Conservation (phyloP, 129 eudicot species). For the Helianthus annuus region DNA sequence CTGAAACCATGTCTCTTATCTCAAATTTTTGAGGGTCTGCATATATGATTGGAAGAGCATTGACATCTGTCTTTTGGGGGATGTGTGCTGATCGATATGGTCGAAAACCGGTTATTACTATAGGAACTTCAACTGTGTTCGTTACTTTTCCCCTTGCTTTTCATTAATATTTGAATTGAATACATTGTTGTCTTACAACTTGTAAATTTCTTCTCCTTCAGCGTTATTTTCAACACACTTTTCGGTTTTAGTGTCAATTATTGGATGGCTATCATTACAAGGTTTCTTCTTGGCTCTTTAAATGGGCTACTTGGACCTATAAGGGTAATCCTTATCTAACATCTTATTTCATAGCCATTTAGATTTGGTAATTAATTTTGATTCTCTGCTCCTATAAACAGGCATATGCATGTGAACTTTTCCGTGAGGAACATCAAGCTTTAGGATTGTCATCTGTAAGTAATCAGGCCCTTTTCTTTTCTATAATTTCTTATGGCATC, state of each 20-base stretch:
- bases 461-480: neutral
- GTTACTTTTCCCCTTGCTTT: neutral
- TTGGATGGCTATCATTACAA: too few relatives aligned
- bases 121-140: slow-evolving; percentile 62
- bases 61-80: slow-evolving; percentile 89
- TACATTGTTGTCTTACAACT: neutral
- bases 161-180: too few relatives aligned
- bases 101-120: slow-evolving; percentile 72
- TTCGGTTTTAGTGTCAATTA: too few relatives aligned
- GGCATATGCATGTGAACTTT: slow-evolving; percentile 82
- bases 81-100: slow-evolving; percentile 78
- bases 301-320: slow-evolving; percentile 86
- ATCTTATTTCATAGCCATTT: slow-evolving; percentile 1
- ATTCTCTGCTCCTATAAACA: slow-evolving; percentile 27
- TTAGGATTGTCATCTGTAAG: slow-evolving; percentile 73
- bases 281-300: neutral
- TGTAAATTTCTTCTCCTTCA: slow-evolving; percentile 20
- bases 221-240: too few relatives aligned
- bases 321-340: slow-evolving; percentile 44
- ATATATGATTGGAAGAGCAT: slow-evolving; percentile 81
- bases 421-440: slow-evolving; percentile 66
- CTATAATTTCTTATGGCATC: neutral
- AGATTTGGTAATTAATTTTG: neutral
- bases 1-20: slow-evolving; percentile 13
- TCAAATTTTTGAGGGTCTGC: slow-evolving; percentile 54